A percentile compares a stretch with the other conserved stretches of the same genome.
These are phyloP conservation scores for Euphrasia confusa DNA, from an alignment of 257 asterid species.

Conservation along the genomic window DNA sequence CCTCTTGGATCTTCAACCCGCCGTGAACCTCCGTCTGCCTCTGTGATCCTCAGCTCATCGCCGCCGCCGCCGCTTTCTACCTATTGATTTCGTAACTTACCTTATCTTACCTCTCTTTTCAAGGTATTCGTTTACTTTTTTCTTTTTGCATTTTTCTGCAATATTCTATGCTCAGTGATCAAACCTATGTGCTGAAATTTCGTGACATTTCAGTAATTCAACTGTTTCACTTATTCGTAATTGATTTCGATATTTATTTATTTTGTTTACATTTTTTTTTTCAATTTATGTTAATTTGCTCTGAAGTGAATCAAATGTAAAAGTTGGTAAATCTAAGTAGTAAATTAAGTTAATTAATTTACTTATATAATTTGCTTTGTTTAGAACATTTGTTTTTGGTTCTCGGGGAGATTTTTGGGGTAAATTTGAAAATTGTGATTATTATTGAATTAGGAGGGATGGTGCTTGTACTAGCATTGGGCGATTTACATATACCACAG, in stretches of 20 bases:
- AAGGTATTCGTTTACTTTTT: constrained; percentile 13
- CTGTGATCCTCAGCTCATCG: constrained; percentile 18
- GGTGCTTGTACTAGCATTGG: constrained; percentile 94
- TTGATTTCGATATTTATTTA: not conserved
- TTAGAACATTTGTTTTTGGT: constrained; percentile 9
- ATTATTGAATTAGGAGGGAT: constrained; percentile 33
- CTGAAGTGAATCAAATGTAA: not conserved
- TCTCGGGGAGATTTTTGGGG: constrained; percentile 18
- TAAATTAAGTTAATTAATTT: too few species aligned
- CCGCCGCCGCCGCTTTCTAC: constrained; percentile 10
- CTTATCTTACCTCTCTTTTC: not conserved
- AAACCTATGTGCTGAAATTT: constrained; percentile 9
- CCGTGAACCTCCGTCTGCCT: constrained; percentile 10
- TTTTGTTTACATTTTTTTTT: not conserved
- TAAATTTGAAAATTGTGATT: constrained; percentile 16
- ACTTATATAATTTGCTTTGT: constrained; percentile 1
- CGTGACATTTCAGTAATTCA: not conserved
- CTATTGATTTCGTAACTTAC: not conserved
- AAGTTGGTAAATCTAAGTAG: not conserved
- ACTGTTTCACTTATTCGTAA: not conserved
- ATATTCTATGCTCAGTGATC: not conserved
- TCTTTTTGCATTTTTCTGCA: not conserved
- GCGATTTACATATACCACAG: constrained; percentile 95
- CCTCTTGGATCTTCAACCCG: constrained; percentile 12
- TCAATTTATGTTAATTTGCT: not conserved